Conservation (phyloP, 805 yeast species). For the Suhomyces emberorum region DNA sequence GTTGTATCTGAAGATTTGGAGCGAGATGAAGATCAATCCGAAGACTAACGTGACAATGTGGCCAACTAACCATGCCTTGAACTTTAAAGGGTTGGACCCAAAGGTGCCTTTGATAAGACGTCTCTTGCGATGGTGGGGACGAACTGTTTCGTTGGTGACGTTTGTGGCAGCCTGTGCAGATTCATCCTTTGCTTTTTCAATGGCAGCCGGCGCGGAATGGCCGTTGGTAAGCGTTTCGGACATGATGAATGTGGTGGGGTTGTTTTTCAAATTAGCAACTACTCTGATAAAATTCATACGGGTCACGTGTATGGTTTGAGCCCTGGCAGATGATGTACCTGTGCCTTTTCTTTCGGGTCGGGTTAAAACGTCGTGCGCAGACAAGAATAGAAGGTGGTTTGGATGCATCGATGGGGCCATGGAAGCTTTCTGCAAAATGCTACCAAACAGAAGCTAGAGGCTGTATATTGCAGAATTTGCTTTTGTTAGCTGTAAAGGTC, state of each 20-base stretch:
- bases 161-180: neutral
- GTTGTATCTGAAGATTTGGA: slow-evolving; percentile 41
- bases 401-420: too few species aligned
- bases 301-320: neutral
- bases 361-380: too few species aligned
- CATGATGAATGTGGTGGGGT: too few species aligned
- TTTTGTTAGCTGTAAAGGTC: too few species aligned
- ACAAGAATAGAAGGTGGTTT: too few species aligned
- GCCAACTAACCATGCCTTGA: slow-evolving; percentile 55
- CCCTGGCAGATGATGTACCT: too few species aligned
- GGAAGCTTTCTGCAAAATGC: too few species aligned
- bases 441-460: too few species aligned
- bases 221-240: slow-evolving; percentile 2
- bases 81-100: slow-evolving; percentile 39
- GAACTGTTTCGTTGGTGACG: slow-evolving; percentile 14
- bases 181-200: neutral
- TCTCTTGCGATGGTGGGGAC: slow-evolving; percentile 13
- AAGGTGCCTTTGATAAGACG: slow-evolving; percentile 29
- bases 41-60: slow-evolving; percentile 45
- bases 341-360: too few species aligned
- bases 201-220: neutral
- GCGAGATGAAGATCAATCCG: slow-evolving; percentile 37
- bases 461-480: too few species aligned
- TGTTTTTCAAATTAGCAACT: too few species aligned
- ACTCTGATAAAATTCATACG: neutral